These are phyloP conservation scores for Colletotrichum liriopes DNA, from an alignment of 2,329 filamentous ascomycete genomes.

Conservation along the genomic window DNA sequence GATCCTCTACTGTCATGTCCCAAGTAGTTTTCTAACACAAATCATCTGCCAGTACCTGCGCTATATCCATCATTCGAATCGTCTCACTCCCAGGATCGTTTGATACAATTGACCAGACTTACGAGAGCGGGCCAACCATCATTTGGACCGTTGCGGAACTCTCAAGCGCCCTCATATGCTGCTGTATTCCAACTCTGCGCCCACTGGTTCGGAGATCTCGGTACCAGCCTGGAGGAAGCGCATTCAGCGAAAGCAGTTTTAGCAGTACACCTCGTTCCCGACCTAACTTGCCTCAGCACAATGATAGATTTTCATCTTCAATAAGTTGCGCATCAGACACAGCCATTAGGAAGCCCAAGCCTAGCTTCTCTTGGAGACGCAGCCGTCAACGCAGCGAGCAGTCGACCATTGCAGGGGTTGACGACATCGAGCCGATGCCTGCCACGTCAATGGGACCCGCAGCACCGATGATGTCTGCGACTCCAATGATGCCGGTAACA, in stretches of 20 bases:
- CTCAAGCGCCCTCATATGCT: slow-evolving; percentile 57
- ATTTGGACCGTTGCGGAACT: slow-evolving; percentile 59
- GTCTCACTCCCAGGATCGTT: slow-evolving; percentile 49
- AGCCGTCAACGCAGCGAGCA: slow-evolving; percentile 29
- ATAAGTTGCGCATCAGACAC: slow-evolving; percentile 28
- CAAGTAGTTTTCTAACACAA: background rate
- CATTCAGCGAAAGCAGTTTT: background rate
- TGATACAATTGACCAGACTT: slow-evolving; percentile 51
- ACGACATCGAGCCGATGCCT: slow-evolving; percentile 28
- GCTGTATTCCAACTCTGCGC: slow-evolving; percentile 57
- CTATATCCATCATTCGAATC: slow-evolving; percentile 49
- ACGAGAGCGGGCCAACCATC: slow-evolving; percentile 50
- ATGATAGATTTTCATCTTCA: slow-evolving; percentile 7
- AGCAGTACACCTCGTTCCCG: background rate
- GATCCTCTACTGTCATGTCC: fast-evolving
- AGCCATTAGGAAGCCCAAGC: slow-evolving; percentile 18
- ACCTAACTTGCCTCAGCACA: background rate
- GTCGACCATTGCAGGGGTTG: slow-evolving; percentile 5
- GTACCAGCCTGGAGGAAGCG: background rate
- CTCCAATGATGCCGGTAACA: background rate
- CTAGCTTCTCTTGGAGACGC: slow-evolving; percentile 32
- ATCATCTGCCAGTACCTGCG: slow-evolving; percentile 20
- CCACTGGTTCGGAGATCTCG: slow-evolving; percentile 44
- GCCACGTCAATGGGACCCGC: background rate
- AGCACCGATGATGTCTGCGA: background rate